phyloP scores from a whole-genome alignment of 2,329 filamentous ascomycete species.

The Metarhizium anisopliae region DNA sequence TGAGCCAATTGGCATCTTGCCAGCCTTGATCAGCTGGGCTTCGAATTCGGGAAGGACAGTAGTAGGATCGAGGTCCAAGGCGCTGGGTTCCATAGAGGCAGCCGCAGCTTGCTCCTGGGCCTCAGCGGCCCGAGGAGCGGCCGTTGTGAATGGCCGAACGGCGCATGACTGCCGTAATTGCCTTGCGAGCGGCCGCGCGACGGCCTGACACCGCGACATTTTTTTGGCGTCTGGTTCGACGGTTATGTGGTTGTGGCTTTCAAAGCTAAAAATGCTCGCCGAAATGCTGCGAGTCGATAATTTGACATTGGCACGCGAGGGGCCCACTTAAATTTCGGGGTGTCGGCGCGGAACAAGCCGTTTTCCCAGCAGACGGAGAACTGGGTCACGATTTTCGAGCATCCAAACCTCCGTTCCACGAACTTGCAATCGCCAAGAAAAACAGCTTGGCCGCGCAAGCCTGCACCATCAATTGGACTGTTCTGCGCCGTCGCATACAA shows the following conservation, averaged over 20 bases:
- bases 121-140: slow-evolving; percentile 22
- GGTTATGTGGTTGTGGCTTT: not conserved
- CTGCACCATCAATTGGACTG: not conserved
- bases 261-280: not conserved
- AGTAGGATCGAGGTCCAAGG: slow-evolving; percentile 51
- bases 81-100: slow-evolving; percentile 18
- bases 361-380: slow-evolving; percentile 13
- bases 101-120: slow-evolving; percentile 10
- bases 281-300: not conserved
- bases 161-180: slow-evolving; percentile 36
- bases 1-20: slow-evolving; percentile 69
- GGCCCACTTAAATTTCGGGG: slow-evolving; percentile 20
- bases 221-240: slow-evolving; percentile 5
- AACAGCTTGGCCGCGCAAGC: slow-evolving; percentile 2
- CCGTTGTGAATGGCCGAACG: slow-evolving; percentile 26
- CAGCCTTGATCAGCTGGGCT: slow-evolving; percentile 61
- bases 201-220: slow-evolving; percentile 54
- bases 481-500: not conserved
- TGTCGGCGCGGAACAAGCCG: slow-evolving; percentile 18
- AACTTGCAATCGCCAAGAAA: not conserved
- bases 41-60: slow-evolving; percentile 49
- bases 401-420: too few species aligned
- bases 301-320: not conserved
- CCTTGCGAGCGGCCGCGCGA: slow-evolving; percentile 46
- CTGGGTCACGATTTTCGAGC: slow-evolving; percentile 17